phyloP scores from a whole-genome alignment of 352 stramenopile genomes.

The Phytophthora sansomeana region DNA sequence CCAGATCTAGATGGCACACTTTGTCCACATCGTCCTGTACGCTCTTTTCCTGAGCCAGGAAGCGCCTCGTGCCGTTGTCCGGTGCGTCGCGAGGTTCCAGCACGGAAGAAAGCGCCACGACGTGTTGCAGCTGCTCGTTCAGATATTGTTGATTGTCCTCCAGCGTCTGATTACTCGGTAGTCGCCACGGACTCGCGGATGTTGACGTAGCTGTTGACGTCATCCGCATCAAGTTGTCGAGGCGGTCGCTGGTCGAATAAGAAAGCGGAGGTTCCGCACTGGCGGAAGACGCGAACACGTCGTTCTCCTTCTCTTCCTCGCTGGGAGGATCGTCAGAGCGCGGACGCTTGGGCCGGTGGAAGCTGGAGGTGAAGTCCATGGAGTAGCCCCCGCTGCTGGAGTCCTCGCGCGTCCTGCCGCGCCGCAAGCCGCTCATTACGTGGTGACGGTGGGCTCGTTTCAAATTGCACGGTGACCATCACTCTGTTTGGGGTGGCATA shows the following conservation, averaged over 20 bases:
- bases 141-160: conserved; percentile 58
- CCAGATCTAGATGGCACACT: conserved; percentile 38
- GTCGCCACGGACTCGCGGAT: conserved; percentile 46
- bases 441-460: not conserved
- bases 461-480: conserved; percentile 29
- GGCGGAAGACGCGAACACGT: not conserved
- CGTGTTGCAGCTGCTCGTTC: conserved; percentile 75
- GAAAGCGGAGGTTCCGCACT: not conserved
- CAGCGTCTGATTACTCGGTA: conserved; percentile 54
- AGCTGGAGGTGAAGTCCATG: conserved; percentile 34
- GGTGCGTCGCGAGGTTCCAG: conserved; percentile 6
- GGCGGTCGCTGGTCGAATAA: not conserved
- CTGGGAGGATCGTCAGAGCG: conserved; percentile 14
- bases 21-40: conserved; percentile 34
- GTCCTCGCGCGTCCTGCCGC: conserved; percentile 20
- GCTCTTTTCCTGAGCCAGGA: conserved; percentile 16
- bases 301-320: conserved; percentile 32
- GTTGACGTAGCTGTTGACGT: conserved; percentile 6
- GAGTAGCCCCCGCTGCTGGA: conserved; percentile 7
- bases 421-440: conserved; percentile 29
- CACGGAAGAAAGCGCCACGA: conserved; percentile 41
- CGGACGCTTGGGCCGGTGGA: conserved; percentile 34
- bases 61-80: conserved; percentile 28
- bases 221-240: conserved; percentile 6
- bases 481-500: conserved; percentile 8